phyloP scores from a whole-genome alignment of 768 basidiomycete genomes.

The Tephrocybe sp. region DNA sequence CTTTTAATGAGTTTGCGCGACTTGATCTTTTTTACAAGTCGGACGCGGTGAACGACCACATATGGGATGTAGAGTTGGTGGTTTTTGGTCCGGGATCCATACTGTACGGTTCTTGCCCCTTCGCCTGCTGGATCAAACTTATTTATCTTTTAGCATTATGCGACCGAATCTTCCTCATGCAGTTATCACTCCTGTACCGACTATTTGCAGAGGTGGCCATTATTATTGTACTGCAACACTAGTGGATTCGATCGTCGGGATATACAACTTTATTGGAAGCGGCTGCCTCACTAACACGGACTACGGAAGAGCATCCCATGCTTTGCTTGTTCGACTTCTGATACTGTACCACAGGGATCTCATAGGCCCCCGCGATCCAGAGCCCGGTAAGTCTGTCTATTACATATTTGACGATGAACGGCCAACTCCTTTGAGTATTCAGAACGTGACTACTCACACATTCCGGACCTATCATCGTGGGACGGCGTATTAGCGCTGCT shows the following conservation, averaged over 20 bases:
- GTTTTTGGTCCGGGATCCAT: neutral
- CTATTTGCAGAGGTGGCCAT: conserved; percentile 16
- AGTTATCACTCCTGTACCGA: conserved; percentile 2
- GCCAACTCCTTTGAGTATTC: too few relatives aligned
- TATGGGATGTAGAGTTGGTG: neutral
- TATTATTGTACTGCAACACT: conserved; percentile 10
- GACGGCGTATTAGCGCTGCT: neutral
- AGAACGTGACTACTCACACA: neutral
- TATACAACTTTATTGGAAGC: neutral
- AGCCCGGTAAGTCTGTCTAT: neutral
- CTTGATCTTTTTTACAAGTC: neutral
- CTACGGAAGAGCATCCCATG: neutral
- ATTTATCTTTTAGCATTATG: neutral
- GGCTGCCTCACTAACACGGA: neutral
- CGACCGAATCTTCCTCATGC: conserved; percentile 1
- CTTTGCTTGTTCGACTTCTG: neutral
- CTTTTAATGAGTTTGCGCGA: neutral
- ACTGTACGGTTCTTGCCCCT: neutral
- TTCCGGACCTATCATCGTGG: neutral
- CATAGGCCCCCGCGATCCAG: neutral
- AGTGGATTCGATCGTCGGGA: neutral
- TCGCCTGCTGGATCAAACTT: neutral
- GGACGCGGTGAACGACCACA: neutral
- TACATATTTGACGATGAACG: neutral
- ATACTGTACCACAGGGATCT: neutral